Base-by-base conservation (phyloP, 495 filamentous ascomycete species). In the Xylaria scruposa region DNA sequence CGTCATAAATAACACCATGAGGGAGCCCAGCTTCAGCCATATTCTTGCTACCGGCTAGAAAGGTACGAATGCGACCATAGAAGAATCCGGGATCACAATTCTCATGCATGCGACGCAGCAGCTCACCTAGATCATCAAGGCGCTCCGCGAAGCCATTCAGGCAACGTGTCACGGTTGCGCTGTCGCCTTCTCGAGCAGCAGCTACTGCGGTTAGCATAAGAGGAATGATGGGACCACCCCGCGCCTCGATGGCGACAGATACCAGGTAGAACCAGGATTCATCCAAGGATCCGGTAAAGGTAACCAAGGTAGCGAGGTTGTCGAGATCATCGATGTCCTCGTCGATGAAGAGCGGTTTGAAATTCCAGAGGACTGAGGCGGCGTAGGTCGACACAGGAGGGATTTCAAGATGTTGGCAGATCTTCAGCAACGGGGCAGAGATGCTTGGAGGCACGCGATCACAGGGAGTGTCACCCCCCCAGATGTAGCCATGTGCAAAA, bases 191-290 rank as follows among this genome's bases (percentile, higher is more conserved):
- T 6, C 94, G 89, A 13, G 94, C 97, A 29, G 95, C 95, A 47
- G 86, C 81, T 62, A 99, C 96, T 9, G 96, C 97, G 44, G 90
- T 85, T 31, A 98, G 85, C 92, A 97, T 97, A 33, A 97, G 81
- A 0, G 94, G 91, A 46, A 98, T 89, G 54, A 93, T 91, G n/a
- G 95, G 93, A 0, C 89, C 96, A 33, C 94, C 95, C 40, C 94
- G 90, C 58, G 96, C 95, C 83, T 99, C 96, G 74, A 99, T 97
- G 72, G 95, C 96, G 17, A 98, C 92, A 0, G 95, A 97, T 54
- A 98, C 88, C 10, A 98, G 85, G 78, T 97, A 98, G 78, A 99
- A 99, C 96, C 96, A 98, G 74, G 97, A 96, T 79, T 99, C 96
- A 79, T 99, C 96, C 19, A 97, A 83, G 5, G 93, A 94, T 44